These are phyloP conservation scores for Podosphaera aphanis DNA, from an alignment of 2,329 filamentous ascomycete species.

Conservation along the genomic window DNA sequence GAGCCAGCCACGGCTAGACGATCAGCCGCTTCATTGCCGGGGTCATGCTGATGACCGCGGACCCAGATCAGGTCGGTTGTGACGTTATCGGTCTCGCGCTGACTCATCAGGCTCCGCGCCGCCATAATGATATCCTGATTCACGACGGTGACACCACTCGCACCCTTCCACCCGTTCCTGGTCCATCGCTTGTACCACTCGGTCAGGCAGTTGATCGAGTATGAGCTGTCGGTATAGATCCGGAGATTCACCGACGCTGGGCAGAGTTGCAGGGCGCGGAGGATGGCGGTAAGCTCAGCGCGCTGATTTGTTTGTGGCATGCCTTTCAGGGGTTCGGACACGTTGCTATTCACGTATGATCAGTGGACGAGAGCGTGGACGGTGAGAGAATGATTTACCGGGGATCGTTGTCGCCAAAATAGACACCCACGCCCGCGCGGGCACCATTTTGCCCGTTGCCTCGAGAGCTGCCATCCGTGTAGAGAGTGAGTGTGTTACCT, in stretches of 20 bases:
- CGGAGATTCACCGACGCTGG: conserved; percentile 43
- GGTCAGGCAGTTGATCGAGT: conserved; percentile 73
- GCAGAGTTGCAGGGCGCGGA: conserved; percentile 57
- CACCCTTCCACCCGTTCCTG: conserved; percentile 54
- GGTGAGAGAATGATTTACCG: conserved; percentile 19
- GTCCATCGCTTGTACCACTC: conserved; percentile 65
- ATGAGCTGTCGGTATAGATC: conserved; percentile 76
- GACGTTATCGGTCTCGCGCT: conserved; percentile 34
- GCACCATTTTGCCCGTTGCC: conserved; percentile 33
- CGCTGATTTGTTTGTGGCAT: conserved; percentile 70
- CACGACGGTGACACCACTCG: conserved; percentile 46
- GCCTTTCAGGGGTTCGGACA: conserved; percentile 15
- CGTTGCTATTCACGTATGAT: conserved; percentile 24
- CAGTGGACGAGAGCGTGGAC: background rate
- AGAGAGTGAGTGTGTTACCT: conserved; percentile 21
- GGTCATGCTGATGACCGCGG: conserved; percentile 54
- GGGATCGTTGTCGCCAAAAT: conserved; percentile 31
- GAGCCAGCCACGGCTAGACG: conserved; percentile 45
- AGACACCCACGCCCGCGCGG: conserved; percentile 38
- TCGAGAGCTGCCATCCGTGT: conserved; percentile 38
- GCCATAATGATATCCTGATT: conserved; percentile 67
- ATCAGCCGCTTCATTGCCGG: conserved; percentile 66
- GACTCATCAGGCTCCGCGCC: conserved; percentile 46
- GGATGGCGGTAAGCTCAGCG: conserved; percentile 76
- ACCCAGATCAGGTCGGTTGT: conserved; percentile 64